Percentiles rank a stretch among this genome's conserved stretches.
Conservation (phyloP, 2,329 filamentous ascomycete species). For the Talaromyces sp. region DNA sequence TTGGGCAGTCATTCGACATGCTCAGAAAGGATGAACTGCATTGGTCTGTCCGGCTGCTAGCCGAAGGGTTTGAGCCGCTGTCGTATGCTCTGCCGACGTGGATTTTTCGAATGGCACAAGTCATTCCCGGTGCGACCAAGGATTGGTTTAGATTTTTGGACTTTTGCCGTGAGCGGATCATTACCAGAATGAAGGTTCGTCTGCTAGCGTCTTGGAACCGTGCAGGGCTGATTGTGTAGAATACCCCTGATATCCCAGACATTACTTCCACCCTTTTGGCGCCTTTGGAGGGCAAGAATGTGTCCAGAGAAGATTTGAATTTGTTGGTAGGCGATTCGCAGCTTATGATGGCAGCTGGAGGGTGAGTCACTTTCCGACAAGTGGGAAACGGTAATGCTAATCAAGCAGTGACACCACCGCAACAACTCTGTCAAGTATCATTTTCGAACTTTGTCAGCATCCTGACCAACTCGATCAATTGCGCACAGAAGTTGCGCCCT, state of each 20-base stretch:
- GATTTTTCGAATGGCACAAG: slow-evolving; percentile 30
- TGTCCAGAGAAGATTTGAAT: slow-evolving; percentile 23
- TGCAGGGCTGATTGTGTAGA: slow-evolving; percentile 1
- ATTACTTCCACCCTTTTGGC: slow-evolving; percentile 27
- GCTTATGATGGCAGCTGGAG: slow-evolving; percentile 31
- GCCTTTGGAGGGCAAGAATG: slow-evolving; percentile 21
- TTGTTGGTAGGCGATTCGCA: slow-evolving; percentile 28
- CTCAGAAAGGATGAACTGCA: slow-evolving; percentile 14
- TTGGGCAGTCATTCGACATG: slow-evolving; percentile 34
- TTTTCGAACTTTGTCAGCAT: slow-evolving; percentile 38
- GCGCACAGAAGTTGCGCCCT: slow-evolving; percentile 31
- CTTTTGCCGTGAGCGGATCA: slow-evolving; percentile 34
- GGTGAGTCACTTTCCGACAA: slow-evolving; percentile 18
- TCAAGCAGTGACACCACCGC: slow-evolving; percentile 42
- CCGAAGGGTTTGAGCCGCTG: slow-evolving; percentile 27
- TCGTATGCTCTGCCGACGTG: slow-evolving; percentile 28
- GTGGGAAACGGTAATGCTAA: slow-evolving; percentile 19
- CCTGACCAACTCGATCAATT: slow-evolving; percentile 29
- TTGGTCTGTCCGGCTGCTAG: slow-evolving; percentile 36
- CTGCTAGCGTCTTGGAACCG: not conserved
- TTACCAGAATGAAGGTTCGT: slow-evolving; percentile 28
- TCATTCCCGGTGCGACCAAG: slow-evolving; percentile 32
- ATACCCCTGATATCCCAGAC: slow-evolving; percentile 23
- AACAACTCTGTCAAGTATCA: slow-evolving; percentile 38
- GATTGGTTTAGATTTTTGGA: slow-evolving; percentile 35